Evolutionary conservation across 805 yeast genomes (phyloP).

Genomic region (Zygotorulaspora florentina): DNA sequence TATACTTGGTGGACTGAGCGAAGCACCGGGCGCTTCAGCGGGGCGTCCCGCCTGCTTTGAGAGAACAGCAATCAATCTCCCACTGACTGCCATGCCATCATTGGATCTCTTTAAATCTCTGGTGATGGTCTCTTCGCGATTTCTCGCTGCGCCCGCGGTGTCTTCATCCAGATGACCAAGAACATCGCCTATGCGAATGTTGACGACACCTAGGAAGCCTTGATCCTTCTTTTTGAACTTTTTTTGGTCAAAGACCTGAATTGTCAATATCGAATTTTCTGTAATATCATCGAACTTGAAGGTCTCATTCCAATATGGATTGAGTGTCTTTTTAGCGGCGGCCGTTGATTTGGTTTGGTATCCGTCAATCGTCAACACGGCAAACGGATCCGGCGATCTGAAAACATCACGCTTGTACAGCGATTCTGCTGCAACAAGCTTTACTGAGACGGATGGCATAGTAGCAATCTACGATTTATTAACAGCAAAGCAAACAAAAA

Average conservation of each 20-base stretch:
- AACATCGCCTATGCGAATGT: constrained; percentile 83
- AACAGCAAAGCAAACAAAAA: neutral
- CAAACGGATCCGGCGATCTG: constrained; percentile 96
- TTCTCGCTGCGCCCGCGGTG: constrained; percentile 26
- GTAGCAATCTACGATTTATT: neutral
- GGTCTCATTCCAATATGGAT: constrained; percentile 97
- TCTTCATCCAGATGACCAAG: constrained; percentile 53
- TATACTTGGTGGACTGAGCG: constrained; percentile 15
- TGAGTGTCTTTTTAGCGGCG: constrained; percentile 87
- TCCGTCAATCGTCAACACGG: constrained; percentile 96
- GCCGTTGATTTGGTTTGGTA: constrained; percentile 92
- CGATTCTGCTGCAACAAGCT: constrained; percentile 92
- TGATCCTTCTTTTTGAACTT: constrained; percentile 98
- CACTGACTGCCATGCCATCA: constrained; percentile 89
- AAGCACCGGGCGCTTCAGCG: constrained; percentile 24
- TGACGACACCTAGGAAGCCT: constrained; percentile 95
- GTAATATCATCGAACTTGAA: constrained; percentile 70
- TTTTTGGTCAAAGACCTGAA: constrained; percentile 95
- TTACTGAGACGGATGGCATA: constrained; percentile 48
- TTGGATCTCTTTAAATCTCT: constrained; percentile 88
- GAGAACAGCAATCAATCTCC: constrained; percentile 77
- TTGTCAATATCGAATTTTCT: constrained; percentile 79
- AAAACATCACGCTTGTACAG: constrained; percentile 92
- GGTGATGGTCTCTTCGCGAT: constrained; percentile 77
- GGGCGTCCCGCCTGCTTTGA: constrained; percentile 34